Conservation (phyloP, 176 grass and related monocot genomes). For the Oryza longistaminata region DNA sequence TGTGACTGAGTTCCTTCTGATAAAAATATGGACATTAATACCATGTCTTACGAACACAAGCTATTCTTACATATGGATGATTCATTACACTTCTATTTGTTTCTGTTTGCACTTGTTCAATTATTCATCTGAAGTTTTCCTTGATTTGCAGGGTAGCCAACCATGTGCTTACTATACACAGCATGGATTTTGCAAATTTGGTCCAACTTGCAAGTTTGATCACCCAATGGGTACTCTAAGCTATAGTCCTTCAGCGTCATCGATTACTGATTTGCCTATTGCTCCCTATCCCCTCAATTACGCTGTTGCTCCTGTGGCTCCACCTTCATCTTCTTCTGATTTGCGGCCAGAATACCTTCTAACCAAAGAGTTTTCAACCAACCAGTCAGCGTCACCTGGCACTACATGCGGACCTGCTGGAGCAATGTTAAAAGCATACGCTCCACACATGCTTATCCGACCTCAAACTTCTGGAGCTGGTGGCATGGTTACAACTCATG, state of each 20-base stretch:
- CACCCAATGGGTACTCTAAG: slow-evolving; percentile 60
- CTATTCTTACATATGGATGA: slow-evolving; percentile 16
- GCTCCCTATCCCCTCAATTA: slow-evolving; percentile 56
- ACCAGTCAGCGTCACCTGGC: slow-evolving; percentile 29
- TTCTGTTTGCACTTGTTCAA: slow-evolving; percentile 9
- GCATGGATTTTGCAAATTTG: slow-evolving; percentile 74
- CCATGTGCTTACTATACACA: slow-evolving; percentile 68
- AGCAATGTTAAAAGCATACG: slow-evolving; percentile 47
- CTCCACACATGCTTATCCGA: slow-evolving; percentile 55
- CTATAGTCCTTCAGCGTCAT: slow-evolving; percentile 59
- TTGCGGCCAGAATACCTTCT: slow-evolving; percentile 45
- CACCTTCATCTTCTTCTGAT: slow-evolving; percentile 51
- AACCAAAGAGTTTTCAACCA: slow-evolving; percentile 44
- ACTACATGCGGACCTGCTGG: slow-evolving; percentile 46
- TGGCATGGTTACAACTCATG: slow-evolving; percentile 20
- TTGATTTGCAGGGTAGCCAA: slow-evolving; percentile 63
- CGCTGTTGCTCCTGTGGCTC: slow-evolving; percentile 50
- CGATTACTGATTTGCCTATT: slow-evolving; percentile 57
- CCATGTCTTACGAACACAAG: not conserved
- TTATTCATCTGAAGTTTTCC: slow-evolving; percentile 15
- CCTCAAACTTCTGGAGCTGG: slow-evolving; percentile 41
- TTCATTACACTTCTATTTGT: not conserved
- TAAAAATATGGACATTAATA: slow-evolving; percentile 27
- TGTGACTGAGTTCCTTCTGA: not conserved
- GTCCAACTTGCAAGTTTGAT: slow-evolving; percentile 78